Evolutionary conservation across 2,329 filamentous ascomycete species (phyloP), one percentile per base, ranked within the genome.

Genomic region (Aspergillus sp.): DNA sequence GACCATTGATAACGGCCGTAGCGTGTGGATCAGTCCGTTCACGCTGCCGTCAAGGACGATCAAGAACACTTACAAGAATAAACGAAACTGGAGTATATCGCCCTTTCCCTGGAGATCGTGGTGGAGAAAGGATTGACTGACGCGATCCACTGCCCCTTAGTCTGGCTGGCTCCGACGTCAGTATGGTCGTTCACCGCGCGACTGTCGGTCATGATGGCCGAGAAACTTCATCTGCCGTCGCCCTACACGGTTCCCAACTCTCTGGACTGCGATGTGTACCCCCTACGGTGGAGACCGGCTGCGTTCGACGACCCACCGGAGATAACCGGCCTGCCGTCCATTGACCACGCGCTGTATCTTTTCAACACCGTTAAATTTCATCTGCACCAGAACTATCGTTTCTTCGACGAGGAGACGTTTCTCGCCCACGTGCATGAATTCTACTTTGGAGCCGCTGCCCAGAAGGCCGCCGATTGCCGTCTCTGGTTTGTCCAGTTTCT

Each of bases 301-400:
- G 20, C 63, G 3, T 29, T 52, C 5, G 57, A 64, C 20, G 66
- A 67, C 0, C 59, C 58, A 0, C 71, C 71, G 1, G 75, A 78
- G 26, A 70, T 75, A 0, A 69, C 61, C 10, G 69, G 71, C 2
- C 56, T 78, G 0, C 76, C 76, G 0, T 75, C 76, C 10, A 56
- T 69, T 10, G 65, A 69, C 47, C 56, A 68, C 36, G 64, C 67
- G 11, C 36, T 65, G 1, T 67, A 69, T 57, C 62, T 69, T 14
- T 65, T 67, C 57, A 63, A 68, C 47, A 68, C 63, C 1, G 75
- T 77, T 54, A 76, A 77, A 16, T 78, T 77, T 24, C 76, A 78
- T 16, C 68, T 78, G 0, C 71, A 74, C 4, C 74, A 77, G 22
- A 71, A 67, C 4, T 78, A 75, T 49, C 65, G 70, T 0, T 67